Evolutionary conservation across 2,329 filamentous ascomycete genomes (phyloP).

Genomic region (Xylariaceae sp.): DNA sequence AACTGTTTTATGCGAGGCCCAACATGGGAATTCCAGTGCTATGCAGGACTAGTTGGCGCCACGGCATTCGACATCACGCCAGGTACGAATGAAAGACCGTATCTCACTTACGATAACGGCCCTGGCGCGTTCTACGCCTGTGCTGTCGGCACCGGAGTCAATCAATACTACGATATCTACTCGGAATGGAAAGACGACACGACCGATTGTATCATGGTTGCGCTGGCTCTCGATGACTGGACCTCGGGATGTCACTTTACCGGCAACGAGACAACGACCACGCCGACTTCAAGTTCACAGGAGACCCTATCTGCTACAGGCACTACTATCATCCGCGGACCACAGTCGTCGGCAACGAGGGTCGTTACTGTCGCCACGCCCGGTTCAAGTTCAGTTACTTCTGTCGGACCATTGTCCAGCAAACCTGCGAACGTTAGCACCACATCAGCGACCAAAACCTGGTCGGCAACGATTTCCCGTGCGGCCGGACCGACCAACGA

Average conservation of each 20-base stretch:
- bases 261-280: conserved; percentile 4
- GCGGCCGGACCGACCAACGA: conserved; percentile 10
- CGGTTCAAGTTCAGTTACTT: conserved; percentile 7
- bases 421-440: conserved; percentile 5
- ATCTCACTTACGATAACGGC: conserved; percentile 26
- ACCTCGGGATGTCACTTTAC: conserved; percentile 18
- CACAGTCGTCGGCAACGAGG: background rate
- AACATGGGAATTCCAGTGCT: conserved; percentile 27
- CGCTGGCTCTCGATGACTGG: conserved; percentile 22
- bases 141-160: conserved; percentile 16
- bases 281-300: background rate
- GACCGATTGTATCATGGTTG: conserved; percentile 22
- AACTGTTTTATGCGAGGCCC: conserved; percentile 29
- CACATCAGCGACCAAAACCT: background rate
- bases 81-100: conserved; percentile 17
- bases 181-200: conserved; percentile 22
- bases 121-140: conserved; percentile 27
- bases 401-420: conserved; percentile 9
- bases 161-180: conserved; percentile 26
- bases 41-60: conserved; percentile 22
- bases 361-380: conserved; percentile 3
- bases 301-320: background rate
- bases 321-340: conserved; percentile 3
- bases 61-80: conserved; percentile 25
- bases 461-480: background rate